These are phyloP conservation scores for Acacia pycnantha DNA, from an alignment of 331 rosid species.

Conservation along the genomic window DNA sequence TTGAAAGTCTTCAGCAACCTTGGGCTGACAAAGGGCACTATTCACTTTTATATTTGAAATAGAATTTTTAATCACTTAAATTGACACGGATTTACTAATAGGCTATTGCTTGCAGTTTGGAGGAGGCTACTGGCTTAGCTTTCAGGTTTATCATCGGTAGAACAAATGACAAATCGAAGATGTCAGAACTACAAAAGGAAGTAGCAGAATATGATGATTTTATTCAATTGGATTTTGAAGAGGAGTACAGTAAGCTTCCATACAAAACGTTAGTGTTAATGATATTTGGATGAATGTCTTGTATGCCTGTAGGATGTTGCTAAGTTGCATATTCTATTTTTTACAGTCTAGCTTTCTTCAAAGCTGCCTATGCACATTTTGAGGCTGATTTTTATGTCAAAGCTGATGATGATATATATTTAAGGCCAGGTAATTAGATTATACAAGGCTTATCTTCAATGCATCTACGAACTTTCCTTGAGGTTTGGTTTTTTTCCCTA, in stretches of 20 bases:
- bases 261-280: slow-evolving; percentile 89
- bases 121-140: slow-evolving; percentile 90
- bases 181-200: slow-evolving; percentile 68
- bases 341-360: slow-evolving; percentile 90
- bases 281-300: slow-evolving; percentile 44
- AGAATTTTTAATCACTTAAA: background rate
- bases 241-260: slow-evolving; percentile 98
- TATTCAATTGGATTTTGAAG: slow-evolving; percentile 85
- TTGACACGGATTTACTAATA: background rate
- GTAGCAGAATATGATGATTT: slow-evolving; percentile 74
- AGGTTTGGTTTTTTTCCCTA: background rate
- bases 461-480: slow-evolving; percentile 14
- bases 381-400: slow-evolving; percentile 87
- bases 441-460: slow-evolving; percentile 13
- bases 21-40: background rate
- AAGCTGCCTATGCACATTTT: slow-evolving; percentile 88
- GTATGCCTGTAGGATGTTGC: slow-evolving; percentile 25
- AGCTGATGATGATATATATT: slow-evolving; percentile 94
- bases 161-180: slow-evolving; percentile 62
- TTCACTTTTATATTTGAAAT: background rate
- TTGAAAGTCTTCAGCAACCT: background rate
- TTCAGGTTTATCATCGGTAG: slow-evolving; percentile 88
- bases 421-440: slow-evolving; percentile 77
- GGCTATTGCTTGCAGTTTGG: slow-evolving; percentile 66
- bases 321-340: slow-evolving; percentile 21